phyloP scores from a whole-genome alignment of 2,329 filamentous ascomycete genomes.

The Tricladium varicosporioides region DNA sequence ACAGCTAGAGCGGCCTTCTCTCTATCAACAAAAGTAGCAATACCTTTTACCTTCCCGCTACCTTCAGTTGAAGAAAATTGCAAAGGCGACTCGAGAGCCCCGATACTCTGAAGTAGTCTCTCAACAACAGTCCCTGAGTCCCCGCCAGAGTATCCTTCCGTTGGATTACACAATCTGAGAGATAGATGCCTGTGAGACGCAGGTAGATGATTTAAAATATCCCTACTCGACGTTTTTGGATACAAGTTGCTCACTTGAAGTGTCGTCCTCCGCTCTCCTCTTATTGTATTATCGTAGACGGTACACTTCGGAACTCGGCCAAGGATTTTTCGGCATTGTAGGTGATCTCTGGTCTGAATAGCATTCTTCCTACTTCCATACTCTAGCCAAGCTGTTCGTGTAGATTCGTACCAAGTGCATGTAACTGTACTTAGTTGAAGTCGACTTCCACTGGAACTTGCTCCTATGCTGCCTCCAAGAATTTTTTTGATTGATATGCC shows the following conservation, averaged over 20 bases:
- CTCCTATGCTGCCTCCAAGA: no score
- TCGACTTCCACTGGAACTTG: neutral
- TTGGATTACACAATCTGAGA: no score
- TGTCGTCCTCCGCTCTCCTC: no score
- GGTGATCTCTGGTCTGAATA: neutral
- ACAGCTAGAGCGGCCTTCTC: conserved; percentile 37
- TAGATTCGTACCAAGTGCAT: conserved; percentile 13
- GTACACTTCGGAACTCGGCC: neutral
- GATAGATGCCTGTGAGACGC: no score
- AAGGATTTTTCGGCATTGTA: neutral
- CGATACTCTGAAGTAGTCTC: neutral
- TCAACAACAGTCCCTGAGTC: no score
- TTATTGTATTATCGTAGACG: no score
- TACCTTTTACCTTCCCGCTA: conserved; percentile 34
- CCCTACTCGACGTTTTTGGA: no score
- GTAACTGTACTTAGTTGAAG: conserved; percentile 12
- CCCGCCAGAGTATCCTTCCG: no score
- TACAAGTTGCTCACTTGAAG: no score
- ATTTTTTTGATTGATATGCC: conserved; percentile 3
- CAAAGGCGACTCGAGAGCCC: conserved; percentile 11
- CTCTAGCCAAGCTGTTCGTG: conserved; percentile 7
- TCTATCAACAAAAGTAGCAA: conserved; percentile 39
- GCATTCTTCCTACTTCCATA: neutral
- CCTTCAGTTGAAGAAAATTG: neutral
- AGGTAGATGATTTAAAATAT: no score